Base-by-base conservation (phyloP, 106 monocot species). In the Dendrobium huoshanense region DNA sequence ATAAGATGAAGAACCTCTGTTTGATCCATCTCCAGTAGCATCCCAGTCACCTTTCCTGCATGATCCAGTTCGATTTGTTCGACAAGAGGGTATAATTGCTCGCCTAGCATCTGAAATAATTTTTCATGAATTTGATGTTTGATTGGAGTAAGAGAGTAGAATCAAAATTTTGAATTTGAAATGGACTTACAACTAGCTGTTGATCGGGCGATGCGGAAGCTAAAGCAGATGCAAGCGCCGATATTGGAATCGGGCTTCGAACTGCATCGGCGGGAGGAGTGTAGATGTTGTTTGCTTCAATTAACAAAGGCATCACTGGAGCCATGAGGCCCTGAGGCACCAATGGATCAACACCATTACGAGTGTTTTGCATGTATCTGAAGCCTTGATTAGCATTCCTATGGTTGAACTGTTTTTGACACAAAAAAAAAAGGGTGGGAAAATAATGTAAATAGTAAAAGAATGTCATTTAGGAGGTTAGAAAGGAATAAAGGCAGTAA, bases 11-110 rank as follows among this genome's bases (percentile, higher is more conserved):
- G 88, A n/a, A 90, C 87, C 79, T 93, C 92, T 5, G 79, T 86
- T 49, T 87, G 85, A 73, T 88, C 92, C 92, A 90, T 88, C 81
- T 90, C 90, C 0, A 91, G 86, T 48, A 91, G 85, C 90, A 90
- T 90, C 42, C 90, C 92, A 25, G 92, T 92, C 51, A 92, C 84
- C 70, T 92, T 92, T 18, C 81, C 84, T 7, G 83, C 88, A 43
- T 87, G 9, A 3, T 83, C 83, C 11, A 33, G 72, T 42, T 90
- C 92, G 0, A 93, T 75, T n/a, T 77, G 64, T 80, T 86, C 85
- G 25, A 93, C 90, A 17, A 93, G 85, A 7, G 90, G 90, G 73
- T 79, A 92, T 20, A 92, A 31, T 42, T 86, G 84, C 55, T 86
- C 86, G 9, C 93, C 93, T 4, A 93, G 83, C 45, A 93, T 90